Evolutionary conservation across 805 yeast species (phyloP), one percentile per base, ranked within the genome.

Genomic region (Lipomyces spencermartinsiae): DNA sequence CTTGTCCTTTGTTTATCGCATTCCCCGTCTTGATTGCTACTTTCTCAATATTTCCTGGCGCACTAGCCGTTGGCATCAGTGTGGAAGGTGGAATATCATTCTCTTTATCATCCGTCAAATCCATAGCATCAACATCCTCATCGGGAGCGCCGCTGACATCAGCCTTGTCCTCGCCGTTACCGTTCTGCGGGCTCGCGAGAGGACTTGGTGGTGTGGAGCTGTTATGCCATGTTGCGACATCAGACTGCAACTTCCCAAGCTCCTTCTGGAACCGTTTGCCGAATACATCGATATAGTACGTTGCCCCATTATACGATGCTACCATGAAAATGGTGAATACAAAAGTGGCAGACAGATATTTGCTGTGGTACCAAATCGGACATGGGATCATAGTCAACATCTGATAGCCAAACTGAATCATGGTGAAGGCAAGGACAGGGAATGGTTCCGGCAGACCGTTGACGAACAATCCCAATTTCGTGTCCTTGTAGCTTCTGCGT

Each of bases 231-330:
- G 84, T 86, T 25, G 84, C 83, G n/a, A 94, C 85, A 75, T 93
- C 97, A 16, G 78, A 77, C 77, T 87, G 90, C 74, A 94, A 81
- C 73, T 86, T 86, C 33, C 82, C 79, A 31, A 94, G 93, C 77
- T 95, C 97, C 74, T 89, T 91, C 75, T 93, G 97, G 75, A 93
- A 88, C 71, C 93, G 85, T 76, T 88, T 90, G 25, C 98, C 98
- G 79, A 93, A 95, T 61, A 89, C 89, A 74, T 94, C 98, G 65
- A 95, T 84, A 77, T 94, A 94, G 77, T 92, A 94, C 0, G 97
- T 92, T 1, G 98, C 99, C 35, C 99, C 99, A 73, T 95, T 93
- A 77, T 89, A 92, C 55, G 93, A 83, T 1, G 98, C 96, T 77
- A 86, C 84, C 58, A 88, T 77, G 73, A 93, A 93, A n/a, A 94